These are phyloP conservation scores for Pseudocercospora ulei DNA, from an alignment of 2,329 filamentous ascomycete species.

Conservation along the genomic window DNA sequence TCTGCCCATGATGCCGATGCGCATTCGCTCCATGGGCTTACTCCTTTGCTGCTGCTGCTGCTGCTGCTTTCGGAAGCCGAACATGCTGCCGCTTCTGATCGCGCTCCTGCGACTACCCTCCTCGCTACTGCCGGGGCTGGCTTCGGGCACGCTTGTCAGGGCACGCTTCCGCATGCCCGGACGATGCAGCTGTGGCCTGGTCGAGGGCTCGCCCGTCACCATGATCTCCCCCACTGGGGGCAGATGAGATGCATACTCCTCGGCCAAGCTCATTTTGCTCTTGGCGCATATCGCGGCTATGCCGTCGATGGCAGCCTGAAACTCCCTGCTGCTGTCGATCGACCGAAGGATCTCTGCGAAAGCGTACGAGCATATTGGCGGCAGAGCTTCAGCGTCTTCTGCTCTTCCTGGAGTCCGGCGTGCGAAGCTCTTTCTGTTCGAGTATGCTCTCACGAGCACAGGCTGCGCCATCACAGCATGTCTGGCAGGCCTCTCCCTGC, in stretches of 20 bases:
- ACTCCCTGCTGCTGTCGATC: conserved; percentile 44
- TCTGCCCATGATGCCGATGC: conserved; percentile 29
- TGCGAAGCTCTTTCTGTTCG: conserved; percentile 15
- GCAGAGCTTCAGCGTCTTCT: conserved; percentile 23
- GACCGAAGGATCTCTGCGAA: conserved; percentile 32
- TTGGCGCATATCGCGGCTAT: conserved; percentile 56
- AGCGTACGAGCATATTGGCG: conserved; percentile 30
- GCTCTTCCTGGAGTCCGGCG: conserved; percentile 10
- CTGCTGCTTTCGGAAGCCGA: conserved; percentile 24
- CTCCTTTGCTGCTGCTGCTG: conserved; percentile 16
- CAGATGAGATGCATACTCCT: conserved; percentile 54
- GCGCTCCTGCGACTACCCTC: conserved; percentile 27
- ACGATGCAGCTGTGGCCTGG: conserved; percentile 20
- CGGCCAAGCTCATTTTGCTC: conserved; percentile 52
- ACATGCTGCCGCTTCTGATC: conserved; percentile 23
- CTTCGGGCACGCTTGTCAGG: conserved; percentile 42
- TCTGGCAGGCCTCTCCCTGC: conserved; percentile 4
- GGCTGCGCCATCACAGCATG: conserved; percentile 36
- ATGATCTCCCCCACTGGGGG: conserved; percentile 52
- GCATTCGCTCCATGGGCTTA: conserved; percentile 19
- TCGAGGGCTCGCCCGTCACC: conserved; percentile 19
- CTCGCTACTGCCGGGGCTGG: conserved; percentile 39
- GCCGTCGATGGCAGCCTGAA: conserved; percentile 49
- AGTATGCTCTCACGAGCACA: conserved; percentile 36
- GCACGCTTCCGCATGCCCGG: conserved; percentile 31